A percentile compares a stretch with the other conserved stretches of the same genome.
Conservation (phyloP, 2,329 filamentous ascomycete genomes). For the Aspergillus transmontanensis region DNA sequence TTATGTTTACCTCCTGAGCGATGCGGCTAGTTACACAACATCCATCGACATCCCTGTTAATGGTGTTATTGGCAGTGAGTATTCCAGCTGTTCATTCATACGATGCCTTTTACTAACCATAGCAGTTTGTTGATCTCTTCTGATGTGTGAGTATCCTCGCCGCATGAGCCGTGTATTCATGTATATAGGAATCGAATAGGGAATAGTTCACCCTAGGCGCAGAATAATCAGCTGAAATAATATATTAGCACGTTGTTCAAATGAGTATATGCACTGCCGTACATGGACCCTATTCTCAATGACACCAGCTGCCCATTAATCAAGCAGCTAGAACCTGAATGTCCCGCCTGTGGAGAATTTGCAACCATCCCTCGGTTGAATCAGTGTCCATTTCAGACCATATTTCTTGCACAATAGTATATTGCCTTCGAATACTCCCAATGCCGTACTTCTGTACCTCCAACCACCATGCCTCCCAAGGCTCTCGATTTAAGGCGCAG, state of each 20-base stretch:
- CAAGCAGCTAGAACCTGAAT: not conserved
- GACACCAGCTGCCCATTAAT: not conserved
- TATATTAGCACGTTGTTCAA: not conserved
- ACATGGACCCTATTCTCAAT: fast-evolving
- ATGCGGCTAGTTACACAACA: constrained; percentile 52
- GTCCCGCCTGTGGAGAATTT: not conserved
- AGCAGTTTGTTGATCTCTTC: not conserved
- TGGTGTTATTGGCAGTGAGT: constrained; percentile 48
- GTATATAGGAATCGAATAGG: not conserved
- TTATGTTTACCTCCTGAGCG: constrained; percentile 52
- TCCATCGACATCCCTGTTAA: constrained; percentile 54
- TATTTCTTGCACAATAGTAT: not conserved
- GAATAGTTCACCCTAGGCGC: no score
- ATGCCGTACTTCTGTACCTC: not conserved
- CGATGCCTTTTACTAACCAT: not conserved
- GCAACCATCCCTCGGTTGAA: not conserved
- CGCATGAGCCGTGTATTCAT: not conserved
- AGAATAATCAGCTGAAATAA: fast-evolving
- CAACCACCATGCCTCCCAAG: not conserved
- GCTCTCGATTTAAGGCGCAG: not conserved
- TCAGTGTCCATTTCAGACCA: not conserved
- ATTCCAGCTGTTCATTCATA: not conserved
- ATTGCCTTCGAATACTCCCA: not conserved
- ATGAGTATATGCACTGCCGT: not conserved
- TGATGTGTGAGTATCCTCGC: no score